These are phyloP conservation scores for Plasmopara halstedii DNA, from an alignment of 352 stramenopile genomes.

Conservation along the genomic window DNA sequence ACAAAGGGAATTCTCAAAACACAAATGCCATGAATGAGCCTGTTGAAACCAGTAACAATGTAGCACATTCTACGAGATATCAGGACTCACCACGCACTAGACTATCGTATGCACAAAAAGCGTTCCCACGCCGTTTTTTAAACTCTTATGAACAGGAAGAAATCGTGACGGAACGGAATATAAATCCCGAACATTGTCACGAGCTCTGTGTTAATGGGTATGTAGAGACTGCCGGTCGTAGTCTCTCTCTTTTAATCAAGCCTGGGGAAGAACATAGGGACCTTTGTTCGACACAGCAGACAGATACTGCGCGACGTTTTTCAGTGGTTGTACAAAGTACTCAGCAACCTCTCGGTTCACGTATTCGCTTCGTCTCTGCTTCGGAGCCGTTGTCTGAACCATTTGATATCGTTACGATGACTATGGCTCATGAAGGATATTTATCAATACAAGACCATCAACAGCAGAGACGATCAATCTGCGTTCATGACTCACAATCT, in stretches of 20 bases:
- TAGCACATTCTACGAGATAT: slow-evolving; percentile 1
- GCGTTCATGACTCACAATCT: slow-evolving; percentile 6
- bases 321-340: slow-evolving; percentile 30
- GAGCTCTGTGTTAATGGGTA: slow-evolving; percentile 70
- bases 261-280: slow-evolving; percentile 47
- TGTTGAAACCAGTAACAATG: slow-evolving; percentile 1
- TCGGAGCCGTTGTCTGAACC: slow-evolving; percentile 13
- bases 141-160: slow-evolving; percentile 25
- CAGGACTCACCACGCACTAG: slow-evolving; percentile 10
- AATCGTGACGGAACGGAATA: slow-evolving; percentile 39
- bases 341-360: slow-evolving; percentile 16
- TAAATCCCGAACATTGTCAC: slow-evolving; percentile 61
- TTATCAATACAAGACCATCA: slow-evolving; percentile 2
- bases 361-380: slow-evolving; percentile 46
- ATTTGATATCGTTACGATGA: slow-evolving; percentile 20
- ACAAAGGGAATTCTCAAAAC: slow-evolving; percentile 23
- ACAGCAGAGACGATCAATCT: slow-evolving; percentile 17
- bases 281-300: slow-evolving; percentile 18
- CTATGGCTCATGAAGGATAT: slow-evolving; percentile 17
- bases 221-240: slow-evolving; percentile 47
- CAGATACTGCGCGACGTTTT: slow-evolving; percentile 10
- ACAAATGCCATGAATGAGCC: slow-evolving; percentile 9
- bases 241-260: slow-evolving; percentile 59
- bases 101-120: slow-evolving; percentile 11
- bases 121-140: slow-evolving; percentile 12